These are phyloP conservation scores for Diddensiella caesifluorescens DNA, from an alignment of 805 yeast genomes.

Conservation along the genomic window DNA sequence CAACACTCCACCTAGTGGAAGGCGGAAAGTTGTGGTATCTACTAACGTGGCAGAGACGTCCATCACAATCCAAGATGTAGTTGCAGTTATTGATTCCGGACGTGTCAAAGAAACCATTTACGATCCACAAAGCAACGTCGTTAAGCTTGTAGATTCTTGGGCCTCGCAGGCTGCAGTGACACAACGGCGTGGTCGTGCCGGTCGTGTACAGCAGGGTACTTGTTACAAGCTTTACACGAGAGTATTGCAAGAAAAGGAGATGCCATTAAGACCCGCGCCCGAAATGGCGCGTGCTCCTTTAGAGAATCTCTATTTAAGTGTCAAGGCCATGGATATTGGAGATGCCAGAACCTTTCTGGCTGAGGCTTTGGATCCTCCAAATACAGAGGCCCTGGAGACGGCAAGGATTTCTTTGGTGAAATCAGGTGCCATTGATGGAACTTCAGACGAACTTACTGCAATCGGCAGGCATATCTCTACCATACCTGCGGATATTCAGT, in stretches of 20 bases:
- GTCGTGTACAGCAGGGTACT: conserved; percentile 79
- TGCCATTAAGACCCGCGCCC: conserved; percentile 76
- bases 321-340: conserved; percentile 81
- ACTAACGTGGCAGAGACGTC: conserved; percentile 98
- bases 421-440: conserved; percentile 62
- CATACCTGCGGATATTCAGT: conserved; percentile 77
- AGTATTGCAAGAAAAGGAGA: conserved; percentile 47
- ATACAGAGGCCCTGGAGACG: conserved; percentile 41
- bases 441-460: conserved; percentile 52
- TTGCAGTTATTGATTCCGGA: conserved; percentile 85
- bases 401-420: conserved; percentile 53
- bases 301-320: conserved; percentile 76
- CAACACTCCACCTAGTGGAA: conserved; percentile 44
- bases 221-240: conserved; percentile 77
- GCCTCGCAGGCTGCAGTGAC: conserved; percentile 84
- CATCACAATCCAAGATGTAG: conserved; percentile 92
- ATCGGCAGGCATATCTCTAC: conserved; percentile 75
- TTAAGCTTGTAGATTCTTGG: conserved; percentile 73
- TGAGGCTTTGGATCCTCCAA: conserved; percentile 81
- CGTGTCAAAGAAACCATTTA: conserved; percentile 72
- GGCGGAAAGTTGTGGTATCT: conserved; percentile 75
- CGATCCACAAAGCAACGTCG: conserved; percentile 61
- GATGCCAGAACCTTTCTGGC: conserved; percentile 65
- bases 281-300: conserved; percentile 81
- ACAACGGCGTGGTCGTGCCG: conserved; percentile 97